Evolutionary conservation across 352 stramenopile genomes (phyloP).

Genomic region (Saprolegnia parasitica): DNA sequence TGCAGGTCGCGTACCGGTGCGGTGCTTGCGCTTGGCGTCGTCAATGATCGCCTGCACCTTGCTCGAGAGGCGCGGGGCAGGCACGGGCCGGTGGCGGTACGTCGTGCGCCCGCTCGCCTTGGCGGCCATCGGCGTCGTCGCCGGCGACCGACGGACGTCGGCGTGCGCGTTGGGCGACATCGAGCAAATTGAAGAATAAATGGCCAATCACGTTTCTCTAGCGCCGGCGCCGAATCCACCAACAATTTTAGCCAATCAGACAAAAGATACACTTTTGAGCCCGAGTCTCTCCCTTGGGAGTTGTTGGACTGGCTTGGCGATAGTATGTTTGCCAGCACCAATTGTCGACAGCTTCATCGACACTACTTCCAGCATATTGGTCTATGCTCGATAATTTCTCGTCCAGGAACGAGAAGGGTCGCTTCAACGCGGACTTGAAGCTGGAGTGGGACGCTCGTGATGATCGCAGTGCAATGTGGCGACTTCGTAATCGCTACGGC

Average conservation of each 20-base stretch:
- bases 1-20: conserved; percentile 42
- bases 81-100: conserved; percentile 32
- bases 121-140: neutral
- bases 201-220: conserved; percentile 29
- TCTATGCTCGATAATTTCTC: no score
- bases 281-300: neutral
- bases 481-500: no score
- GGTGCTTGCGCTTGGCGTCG: conserved; percentile 66
- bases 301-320: no score
- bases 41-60: conserved; percentile 48
- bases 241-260: conserved; percentile 18
- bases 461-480: no score
- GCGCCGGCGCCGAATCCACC: conserved; percentile 20
- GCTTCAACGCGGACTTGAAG: no score
- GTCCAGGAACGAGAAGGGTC: no score
- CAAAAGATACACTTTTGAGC: conserved; percentile 12
- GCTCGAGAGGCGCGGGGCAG: conserved; percentile 40
- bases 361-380: no score
- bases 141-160: neutral
- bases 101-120: conserved; percentile 10
- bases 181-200: conserved; percentile 28
- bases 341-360: no score
- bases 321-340: no score
- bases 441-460: no score
- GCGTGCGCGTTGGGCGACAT: conserved; percentile 23